Base-by-base conservation (phyloP, 1,139 yeast genomes). In the Pichia sp. region DNA sequence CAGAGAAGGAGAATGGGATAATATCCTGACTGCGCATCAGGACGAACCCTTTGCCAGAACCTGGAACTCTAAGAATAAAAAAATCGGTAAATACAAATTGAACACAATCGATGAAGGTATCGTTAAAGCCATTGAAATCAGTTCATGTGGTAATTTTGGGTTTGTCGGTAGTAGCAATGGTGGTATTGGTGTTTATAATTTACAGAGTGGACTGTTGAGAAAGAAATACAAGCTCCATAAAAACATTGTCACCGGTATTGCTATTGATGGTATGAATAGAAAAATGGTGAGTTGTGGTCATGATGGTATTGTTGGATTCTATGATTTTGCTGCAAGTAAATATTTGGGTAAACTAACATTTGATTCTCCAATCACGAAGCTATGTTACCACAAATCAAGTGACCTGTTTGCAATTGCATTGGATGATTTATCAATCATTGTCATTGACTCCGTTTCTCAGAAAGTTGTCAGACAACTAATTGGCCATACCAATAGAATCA, bases 131-230 rank as follows among this genome's bases (percentile, higher is more conserved):
- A 94, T 87, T 8, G 75, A 85, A 28, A 76, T 92, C 33, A 85
- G 97, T 0, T 85, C 81, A 49, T 94, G 99, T 72, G 98, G 98
- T 36, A 94, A 94, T 62, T 94, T 94, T 65, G 97, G 85, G 1
- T 67, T 92, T 41, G 84, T 94, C 28, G 99, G 97, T n/a, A 87
- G 97, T 4, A 74, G 92, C 2, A 66, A 69, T 37, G 99, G 99
- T 52, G 82, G 86, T n/a, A 82, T 92, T 52, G 90, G 84, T 31
- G 86, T 84, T 11, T 90, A 81, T 64, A 94, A 94, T 60, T 68
- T 94, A 62, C 98, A 94, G 65, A 85, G 95, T 58, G 98, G 98
- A 27, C 63, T 77, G 23, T 65, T 81, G 44, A 75, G 97, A 54
- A 82, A 83, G 57, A 59, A 58, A 31, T 75, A 75, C 55, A 73